Evolutionary conservation across 2,329 filamentous ascomycete species (phyloP).

Genomic region (Aurifilum marmelostoma): DNA sequence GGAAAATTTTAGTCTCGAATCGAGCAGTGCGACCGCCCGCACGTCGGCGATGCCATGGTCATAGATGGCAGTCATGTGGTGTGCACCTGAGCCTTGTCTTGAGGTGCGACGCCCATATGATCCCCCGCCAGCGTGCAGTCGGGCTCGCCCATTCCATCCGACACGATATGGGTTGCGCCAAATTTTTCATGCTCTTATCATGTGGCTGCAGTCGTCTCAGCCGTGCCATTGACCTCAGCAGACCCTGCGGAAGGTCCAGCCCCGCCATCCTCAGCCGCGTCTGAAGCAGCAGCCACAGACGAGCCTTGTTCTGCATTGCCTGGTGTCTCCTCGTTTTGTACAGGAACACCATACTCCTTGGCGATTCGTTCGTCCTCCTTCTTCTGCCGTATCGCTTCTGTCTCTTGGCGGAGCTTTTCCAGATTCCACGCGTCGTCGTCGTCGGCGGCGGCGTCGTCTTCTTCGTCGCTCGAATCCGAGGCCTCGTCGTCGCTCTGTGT

Average conservation of each 20-base stretch:
- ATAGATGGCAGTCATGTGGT: conserved; percentile 19
- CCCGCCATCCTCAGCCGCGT: conserved; percentile 3
- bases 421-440: conserved; percentile 71
- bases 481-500: conserved; percentile 63
- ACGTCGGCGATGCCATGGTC: conserved; percentile 2
- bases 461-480: conserved; percentile 56
- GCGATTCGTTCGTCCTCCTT: conserved; percentile 76
- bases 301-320: conserved; percentile 21
- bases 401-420: conserved; percentile 81
- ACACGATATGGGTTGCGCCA: conserved; percentile 12
- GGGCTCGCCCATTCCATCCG: conserved; percentile 16
- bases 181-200: conserved; percentile 12
- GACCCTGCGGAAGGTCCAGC: not conserved
- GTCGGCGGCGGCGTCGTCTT: conserved; percentile 60
- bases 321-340: conserved; percentile 28
- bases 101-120: conserved; percentile 27
- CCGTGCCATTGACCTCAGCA: conserved; percentile 6
- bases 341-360: conserved; percentile 36
- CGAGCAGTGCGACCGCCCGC: conserved; percentile 23
- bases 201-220: conserved; percentile 24
- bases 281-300: not conserved
- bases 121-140: conserved; percentile 15
- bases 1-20: conserved; percentile 14
- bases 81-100: conserved; percentile 28
- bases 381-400: conserved; percentile 71